These are phyloP conservation scores for Acanthamoeba rhysodes DNA, from an alignment of 208 protist species.

Conservation along the genomic window DNA sequence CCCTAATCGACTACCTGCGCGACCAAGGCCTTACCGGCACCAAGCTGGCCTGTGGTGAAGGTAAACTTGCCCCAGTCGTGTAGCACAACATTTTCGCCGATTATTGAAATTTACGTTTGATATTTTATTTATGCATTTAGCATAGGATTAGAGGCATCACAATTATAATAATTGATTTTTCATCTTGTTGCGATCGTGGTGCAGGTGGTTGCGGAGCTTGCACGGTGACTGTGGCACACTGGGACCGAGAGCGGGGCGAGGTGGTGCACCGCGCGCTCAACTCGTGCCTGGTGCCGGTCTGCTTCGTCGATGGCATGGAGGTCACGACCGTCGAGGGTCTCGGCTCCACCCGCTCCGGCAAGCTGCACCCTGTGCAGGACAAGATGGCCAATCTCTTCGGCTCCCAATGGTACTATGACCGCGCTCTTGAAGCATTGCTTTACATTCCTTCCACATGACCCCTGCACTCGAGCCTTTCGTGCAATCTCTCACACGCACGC, in stretches of 20 bases:
- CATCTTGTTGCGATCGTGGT: not conserved
- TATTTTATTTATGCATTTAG: not conserved
- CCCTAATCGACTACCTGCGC: slow-evolving; percentile 69
- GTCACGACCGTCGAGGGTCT: slow-evolving; percentile 91
- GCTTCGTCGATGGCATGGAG: slow-evolving; percentile 84
- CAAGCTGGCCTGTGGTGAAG: slow-evolving; percentile 41
- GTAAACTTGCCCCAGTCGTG: not conserved
- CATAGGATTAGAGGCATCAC: too few species aligned
- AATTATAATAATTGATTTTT: not conserved
- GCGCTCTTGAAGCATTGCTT: not conserved
- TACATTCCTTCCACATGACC: too few species aligned
- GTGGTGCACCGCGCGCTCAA: slow-evolving; percentile 86
- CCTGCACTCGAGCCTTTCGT: not conserved
- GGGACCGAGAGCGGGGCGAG: slow-evolving; percentile 49
- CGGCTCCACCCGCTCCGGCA: slow-evolving; percentile 78
- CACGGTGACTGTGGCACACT: slow-evolving; percentile 91
- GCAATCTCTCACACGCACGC: not conserved
- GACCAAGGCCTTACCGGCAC: slow-evolving; percentile 32
- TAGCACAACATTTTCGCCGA: not conserved
- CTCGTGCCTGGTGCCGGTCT: slow-evolving; percentile 90
- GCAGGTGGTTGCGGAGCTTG: slow-evolving; percentile 95
- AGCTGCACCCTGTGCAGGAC: slow-evolving; percentile 88
- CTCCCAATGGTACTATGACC: slow-evolving; percentile 86
- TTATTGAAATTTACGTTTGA: not conserved
- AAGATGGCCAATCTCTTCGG: slow-evolving; percentile 84